Evolutionary conservation across 2,329 filamentous ascomycete species (phyloP).

Genomic region (Alternaria brassicicola): DNA sequence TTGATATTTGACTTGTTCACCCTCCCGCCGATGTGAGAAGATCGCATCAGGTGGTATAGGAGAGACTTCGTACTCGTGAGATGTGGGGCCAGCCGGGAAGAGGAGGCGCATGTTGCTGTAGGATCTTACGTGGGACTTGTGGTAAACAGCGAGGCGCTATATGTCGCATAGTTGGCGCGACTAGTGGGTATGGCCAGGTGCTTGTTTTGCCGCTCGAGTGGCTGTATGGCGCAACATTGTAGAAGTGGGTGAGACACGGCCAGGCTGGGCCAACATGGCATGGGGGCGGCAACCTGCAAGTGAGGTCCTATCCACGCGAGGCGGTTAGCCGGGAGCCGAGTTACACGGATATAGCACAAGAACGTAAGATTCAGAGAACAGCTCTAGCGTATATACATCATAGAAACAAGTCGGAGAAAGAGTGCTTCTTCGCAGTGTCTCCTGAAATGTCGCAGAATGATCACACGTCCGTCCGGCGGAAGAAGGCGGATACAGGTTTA

Average conservation of each 20-base stretch:
- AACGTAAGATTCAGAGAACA: too few species aligned
- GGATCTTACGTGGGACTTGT: too few species aligned
- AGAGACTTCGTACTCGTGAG: background rate
- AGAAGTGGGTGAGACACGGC: background rate
- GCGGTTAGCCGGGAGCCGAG: background rate
- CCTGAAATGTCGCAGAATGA: too few species aligned
- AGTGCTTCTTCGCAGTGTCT: too few species aligned
- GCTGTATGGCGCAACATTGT: background rate
- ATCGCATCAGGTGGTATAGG: background rate
- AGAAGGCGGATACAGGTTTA: too few species aligned
- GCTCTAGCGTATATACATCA: too few species aligned
- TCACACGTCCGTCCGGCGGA: too few species aligned
- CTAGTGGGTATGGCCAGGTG: background rate
- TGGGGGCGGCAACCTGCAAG: background rate
- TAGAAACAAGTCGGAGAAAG: too few species aligned
- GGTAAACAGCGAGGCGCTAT: too few species aligned
- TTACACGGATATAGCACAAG: too few species aligned
- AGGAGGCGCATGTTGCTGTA: background rate
- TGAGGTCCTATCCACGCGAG: background rate
- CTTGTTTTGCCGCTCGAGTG: background rate
- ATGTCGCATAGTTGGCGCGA: too few species aligned
- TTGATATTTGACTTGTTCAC: background rate
- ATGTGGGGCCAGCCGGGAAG: background rate
- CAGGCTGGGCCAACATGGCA: background rate
- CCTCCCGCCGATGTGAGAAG: background rate